Conservation (phyloP, 768 basidiomycete genomes). For the Lactifluus hygrophoroides region DNA sequence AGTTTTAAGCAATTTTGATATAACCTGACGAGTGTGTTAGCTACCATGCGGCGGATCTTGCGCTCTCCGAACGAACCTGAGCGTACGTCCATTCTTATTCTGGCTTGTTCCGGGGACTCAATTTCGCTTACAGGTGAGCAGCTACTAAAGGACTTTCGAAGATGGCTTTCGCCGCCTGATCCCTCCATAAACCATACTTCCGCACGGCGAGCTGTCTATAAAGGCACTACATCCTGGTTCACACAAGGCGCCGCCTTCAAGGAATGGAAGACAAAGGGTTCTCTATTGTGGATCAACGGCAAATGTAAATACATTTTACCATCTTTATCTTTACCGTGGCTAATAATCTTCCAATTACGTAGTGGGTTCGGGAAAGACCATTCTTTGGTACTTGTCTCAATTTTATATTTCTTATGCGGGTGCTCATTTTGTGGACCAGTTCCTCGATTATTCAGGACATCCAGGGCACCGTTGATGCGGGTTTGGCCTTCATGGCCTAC, state of each 20-base stretch:
- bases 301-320: neutral
- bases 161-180: constrained; percentile 11
- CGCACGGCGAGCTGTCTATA: neutral
- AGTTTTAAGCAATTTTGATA: neutral
- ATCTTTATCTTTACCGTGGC: too few species aligned
- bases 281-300: constrained; percentile 6
- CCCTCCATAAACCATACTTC: neutral
- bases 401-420: neutral
- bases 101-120: neutral
- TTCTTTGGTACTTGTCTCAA: neutral
- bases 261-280: constrained; percentile 1
- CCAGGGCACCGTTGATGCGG: constrained; percentile 1
- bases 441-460: constrained; percentile 7
- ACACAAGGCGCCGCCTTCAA: neutral
- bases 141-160: neutral
- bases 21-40: neutral
- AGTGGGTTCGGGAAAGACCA: constrained; percentile 11
- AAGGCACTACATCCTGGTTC: constrained; percentile 8
- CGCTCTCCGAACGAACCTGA: neutral
- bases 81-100: neutral
- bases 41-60: neutral
- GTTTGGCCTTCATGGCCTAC: neutral
- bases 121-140: neutral
- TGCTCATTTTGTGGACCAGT: neutral
- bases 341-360: neutral